Evolutionary conservation across 192 early-diverging fungal genomes (phyloP).

Genomic region (Coemansia sp.): DNA sequence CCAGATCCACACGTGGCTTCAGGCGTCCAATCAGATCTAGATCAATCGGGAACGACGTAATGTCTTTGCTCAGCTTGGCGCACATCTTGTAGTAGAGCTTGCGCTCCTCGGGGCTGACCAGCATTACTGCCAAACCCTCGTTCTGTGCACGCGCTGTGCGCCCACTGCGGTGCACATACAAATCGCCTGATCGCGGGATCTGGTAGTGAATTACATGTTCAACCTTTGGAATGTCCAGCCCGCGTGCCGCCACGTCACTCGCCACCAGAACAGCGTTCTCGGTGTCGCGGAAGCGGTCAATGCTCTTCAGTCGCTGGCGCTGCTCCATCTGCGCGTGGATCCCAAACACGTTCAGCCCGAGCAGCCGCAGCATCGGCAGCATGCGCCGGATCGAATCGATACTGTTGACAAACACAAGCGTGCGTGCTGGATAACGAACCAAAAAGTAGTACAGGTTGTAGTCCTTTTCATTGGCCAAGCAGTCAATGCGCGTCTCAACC

Average conservation of each 20-base stretch:
- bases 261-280: constrained; percentile 80
- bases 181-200: constrained; percentile 82
- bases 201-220: constrained; percentile 97
- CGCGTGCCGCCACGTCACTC: constrained; percentile 95
- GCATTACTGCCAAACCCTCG: constrained; percentile 79
- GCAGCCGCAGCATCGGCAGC: constrained; percentile 75
- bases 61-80: constrained; percentile 72
- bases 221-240: constrained; percentile 88
- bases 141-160: constrained; percentile 86
- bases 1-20: constrained; percentile 76
- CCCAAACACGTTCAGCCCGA: constrained; percentile 71
- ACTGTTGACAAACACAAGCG: constrained; percentile 93
- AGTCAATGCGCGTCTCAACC: constrained; percentile 84
- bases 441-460: constrained; percentile 85
- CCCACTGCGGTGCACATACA: constrained; percentile 96
- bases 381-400: constrained; percentile 91
- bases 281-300: constrained; percentile 82
- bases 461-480: constrained; percentile 81
- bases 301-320: constrained; percentile 87
- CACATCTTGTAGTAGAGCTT: constrained; percentile 81
- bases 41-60: constrained; percentile 81
- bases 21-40: constrained; percentile 65
- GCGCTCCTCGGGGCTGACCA: constrained; percentile 83
- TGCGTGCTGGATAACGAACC: constrained; percentile 81
- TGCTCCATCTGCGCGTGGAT: constrained; percentile 98